phyloP scores from a whole-genome alignment of 345 rosid species.

The Schrenkiella parvula region DNA sequence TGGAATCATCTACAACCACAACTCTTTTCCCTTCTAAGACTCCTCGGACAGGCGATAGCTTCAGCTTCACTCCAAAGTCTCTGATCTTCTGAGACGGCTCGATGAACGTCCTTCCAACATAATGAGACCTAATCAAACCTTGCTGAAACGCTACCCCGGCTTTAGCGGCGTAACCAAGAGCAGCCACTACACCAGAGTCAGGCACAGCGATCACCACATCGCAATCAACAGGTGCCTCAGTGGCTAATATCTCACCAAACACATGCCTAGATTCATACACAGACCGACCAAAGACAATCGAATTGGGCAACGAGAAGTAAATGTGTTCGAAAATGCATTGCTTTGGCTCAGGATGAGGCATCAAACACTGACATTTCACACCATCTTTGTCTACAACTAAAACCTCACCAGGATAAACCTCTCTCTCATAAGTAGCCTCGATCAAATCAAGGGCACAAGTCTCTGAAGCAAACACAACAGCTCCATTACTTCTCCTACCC shows the following conservation, averaged over 20 bases:
- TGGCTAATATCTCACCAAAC: constrained; percentile 76
- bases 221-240: constrained; percentile 75
- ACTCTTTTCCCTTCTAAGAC: constrained; percentile 88
- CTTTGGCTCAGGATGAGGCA: constrained; percentile 78
- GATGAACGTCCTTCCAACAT: constrained; percentile 92
- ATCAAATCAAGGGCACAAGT: constrained; percentile 98
- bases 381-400: constrained; percentile 85
- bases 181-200: constrained; percentile 97
- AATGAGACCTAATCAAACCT: constrained; percentile 92
- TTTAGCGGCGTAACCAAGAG: constrained; percentile 86
- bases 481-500: constrained; percentile 90
- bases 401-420: constrained; percentile 91
- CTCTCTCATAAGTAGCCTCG: constrained; percentile 90
- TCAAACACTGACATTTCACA: constrained; percentile 66
- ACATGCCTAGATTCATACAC: constrained; percentile 63
- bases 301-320: constrained; percentile 80
- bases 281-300: constrained; percentile 74
- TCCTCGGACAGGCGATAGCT: constrained; percentile 76
- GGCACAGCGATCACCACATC: constrained; percentile 98
- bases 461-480: constrained; percentile 84
- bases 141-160: constrained; percentile 87
- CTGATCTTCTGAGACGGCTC: constrained; percentile 95
- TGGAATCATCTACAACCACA: constrained; percentile 95
- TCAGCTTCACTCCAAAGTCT: constrained; percentile 96
- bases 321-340: constrained; percentile 96